Percentiles rank a stretch among this genome's conserved stretches.
These are phyloP conservation scores for Rhynchosporium agropyri DNA, from an alignment of 2,329 filamentous ascomycete species.

Conservation along the genomic window DNA sequence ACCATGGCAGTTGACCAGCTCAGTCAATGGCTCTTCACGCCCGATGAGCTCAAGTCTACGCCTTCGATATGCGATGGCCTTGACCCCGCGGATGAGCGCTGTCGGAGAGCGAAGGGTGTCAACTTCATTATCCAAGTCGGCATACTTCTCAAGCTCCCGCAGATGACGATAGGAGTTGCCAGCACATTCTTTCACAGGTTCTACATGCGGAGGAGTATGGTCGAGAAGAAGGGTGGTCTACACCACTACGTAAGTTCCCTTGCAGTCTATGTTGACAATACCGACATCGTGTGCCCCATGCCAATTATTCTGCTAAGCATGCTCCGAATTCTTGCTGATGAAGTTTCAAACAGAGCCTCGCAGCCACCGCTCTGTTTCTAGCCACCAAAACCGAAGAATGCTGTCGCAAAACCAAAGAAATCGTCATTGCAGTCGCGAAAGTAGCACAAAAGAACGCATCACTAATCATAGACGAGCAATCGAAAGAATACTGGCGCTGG, in stretches of 20 bases:
- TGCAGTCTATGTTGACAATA: slow-evolving; percentile 6
- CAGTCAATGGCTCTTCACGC: slow-evolving; percentile 86
- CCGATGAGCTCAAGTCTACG: slow-evolving; percentile 78
- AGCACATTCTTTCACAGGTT: slow-evolving; percentile 95
- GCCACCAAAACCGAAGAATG: slow-evolving; percentile 98
- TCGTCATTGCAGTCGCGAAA: slow-evolving; percentile 91
- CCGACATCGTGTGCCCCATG: slow-evolving; percentile 17
- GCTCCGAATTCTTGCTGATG: slow-evolving; percentile 19
- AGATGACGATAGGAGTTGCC: slow-evolving; percentile 89
- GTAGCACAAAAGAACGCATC: slow-evolving; percentile 94
- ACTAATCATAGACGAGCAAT: slow-evolving; percentile 91
- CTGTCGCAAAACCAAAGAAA: slow-evolving; percentile 90
- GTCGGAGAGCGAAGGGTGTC: slow-evolving; percentile 84
- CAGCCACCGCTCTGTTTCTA: slow-evolving; percentile 87
- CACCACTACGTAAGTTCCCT: slow-evolving; percentile 80
- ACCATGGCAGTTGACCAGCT: slow-evolving; percentile 45
- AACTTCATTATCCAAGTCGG: slow-evolving; percentile 97
- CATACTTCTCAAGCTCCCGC: slow-evolving; percentile 87
- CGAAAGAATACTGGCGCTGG: slow-evolving; percentile 98
- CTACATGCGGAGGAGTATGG: slow-evolving; percentile 87
- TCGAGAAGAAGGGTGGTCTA: slow-evolving; percentile 72
- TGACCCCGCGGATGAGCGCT: slow-evolving; percentile 73
- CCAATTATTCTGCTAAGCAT: slow-evolving; percentile 17
- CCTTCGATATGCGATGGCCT: slow-evolving; percentile 87
- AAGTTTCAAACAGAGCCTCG: slow-evolving; percentile 64